Percentiles rank a stretch among this genome's conserved stretches.
Conservation (phyloP, 148 eudicot genomes). For the Rhododendron simsii region DNA sequence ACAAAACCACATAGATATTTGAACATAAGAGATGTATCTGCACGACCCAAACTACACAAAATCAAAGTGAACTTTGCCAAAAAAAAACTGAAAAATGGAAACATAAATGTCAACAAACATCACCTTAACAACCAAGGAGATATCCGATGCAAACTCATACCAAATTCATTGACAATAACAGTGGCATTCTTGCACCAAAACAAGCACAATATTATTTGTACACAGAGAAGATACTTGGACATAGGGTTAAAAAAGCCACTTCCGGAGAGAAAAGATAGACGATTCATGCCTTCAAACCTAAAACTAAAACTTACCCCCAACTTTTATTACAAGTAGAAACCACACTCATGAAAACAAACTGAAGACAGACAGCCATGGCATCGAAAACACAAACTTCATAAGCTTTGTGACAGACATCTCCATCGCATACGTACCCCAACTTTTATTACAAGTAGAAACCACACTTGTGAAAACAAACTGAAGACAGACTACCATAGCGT, state of each 20-base stretch:
- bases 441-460: background rate
- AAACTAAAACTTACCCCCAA: background rate
- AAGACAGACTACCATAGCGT: background rate
- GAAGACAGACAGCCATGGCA: background rate
- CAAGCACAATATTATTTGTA: background rate
- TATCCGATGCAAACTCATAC: background rate
- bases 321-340: background rate
- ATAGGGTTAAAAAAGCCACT: background rate
- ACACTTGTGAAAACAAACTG: background rate
- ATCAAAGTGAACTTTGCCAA: too few relatives aligned
- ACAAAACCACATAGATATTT: too few relatives aligned
- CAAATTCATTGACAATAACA: background rate
- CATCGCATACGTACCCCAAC: slow-evolving; percentile 45
- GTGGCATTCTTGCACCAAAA: background rate
- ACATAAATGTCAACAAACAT: background rate
- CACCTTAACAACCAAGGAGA: background rate
- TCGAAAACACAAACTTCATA: background rate
- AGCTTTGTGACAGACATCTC: slow-evolving; percentile 45
- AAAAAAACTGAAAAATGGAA: background rate
- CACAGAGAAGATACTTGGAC: background rate
- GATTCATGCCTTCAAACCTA: background rate
- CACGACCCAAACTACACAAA: too few relatives aligned
- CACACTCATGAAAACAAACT: background rate
- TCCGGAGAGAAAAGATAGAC: background rate
- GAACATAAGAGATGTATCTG: too few relatives aligned